Base-by-base conservation (phyloP, 2,329 filamentous ascomycete species). In the Hymenoscyphus linearis region DNA sequence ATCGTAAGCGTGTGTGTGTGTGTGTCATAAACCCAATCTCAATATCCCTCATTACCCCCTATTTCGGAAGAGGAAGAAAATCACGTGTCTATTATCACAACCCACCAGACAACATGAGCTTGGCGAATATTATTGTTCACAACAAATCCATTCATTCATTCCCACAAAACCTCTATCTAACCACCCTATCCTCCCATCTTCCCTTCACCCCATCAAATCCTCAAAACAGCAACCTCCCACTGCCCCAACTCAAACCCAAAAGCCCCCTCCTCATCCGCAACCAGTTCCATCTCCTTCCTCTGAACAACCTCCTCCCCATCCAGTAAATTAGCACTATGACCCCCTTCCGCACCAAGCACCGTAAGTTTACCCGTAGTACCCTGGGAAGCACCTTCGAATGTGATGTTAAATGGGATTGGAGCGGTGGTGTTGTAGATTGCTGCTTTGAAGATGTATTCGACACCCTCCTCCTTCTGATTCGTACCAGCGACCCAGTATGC, bases 391-490 rank as follows among this genome's bases (percentile, higher is more conserved):
- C 78, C 79, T 12, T 80, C 76, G 55, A 84, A 82, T 0, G 70
- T 67, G 1, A 83, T 63, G 0, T 73, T 75, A 1, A 84, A 75
- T 0, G 78, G 77, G 2, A 83, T 76, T 1, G 77, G 72, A 1
- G 71, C 71, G 5, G 80, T 81, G 0, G 78, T 76, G 73, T 83
- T 83, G 70, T 83, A 83, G 0, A 78, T 79, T 14, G 79, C 79
- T 3, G 74, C 77, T 71, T 83, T 83, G 75, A 81, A 80, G 61
- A 82, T 74, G 53, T 77, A 71, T 4, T 73, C 73, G n/a, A n/a
- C n/a, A n/a, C n/a, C n/a, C n/a, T n/a, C n/a, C n/a, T n/a, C n/a
- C 1, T 74, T 74, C 34, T 72, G 74, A 10, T 74, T 70, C 65
- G 70, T 75, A 1, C 81, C 81, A 0, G 80, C 76, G 2, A 82